These are phyloP conservation scores for Inosperma sp. DNA, from an alignment of 768 basidiomycete genomes.

Conservation along the genomic window DNA sequence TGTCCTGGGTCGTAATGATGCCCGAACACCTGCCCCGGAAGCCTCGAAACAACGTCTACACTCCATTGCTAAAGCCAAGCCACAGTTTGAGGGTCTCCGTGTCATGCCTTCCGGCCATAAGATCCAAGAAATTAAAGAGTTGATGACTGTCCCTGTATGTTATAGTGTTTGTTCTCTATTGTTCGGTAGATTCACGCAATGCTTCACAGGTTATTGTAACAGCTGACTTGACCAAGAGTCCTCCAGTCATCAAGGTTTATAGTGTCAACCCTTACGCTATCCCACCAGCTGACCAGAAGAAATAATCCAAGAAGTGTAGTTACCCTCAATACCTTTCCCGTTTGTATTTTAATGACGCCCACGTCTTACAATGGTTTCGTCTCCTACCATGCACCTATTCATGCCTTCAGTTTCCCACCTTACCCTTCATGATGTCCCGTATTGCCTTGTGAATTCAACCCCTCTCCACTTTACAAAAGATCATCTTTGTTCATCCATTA, in stretches of 20 bases:
- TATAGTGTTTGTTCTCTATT: background rate
- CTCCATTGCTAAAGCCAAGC: conserved; percentile 71
- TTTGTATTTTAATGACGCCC: background rate
- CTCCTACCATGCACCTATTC: background rate
- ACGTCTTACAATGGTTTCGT: background rate
- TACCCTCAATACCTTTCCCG: background rate
- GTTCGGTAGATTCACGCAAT: conserved; percentile 8
- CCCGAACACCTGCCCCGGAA: conserved; percentile 32
- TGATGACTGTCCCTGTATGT: conserved; percentile 90
- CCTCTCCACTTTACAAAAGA: conserved; percentile 13
- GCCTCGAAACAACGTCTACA: conserved; percentile 73
- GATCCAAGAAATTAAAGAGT: conserved; percentile 91
- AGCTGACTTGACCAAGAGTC: conserved; percentile 91
- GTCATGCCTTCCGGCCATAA: conserved; percentile 74
- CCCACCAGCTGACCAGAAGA: conserved; percentile 32
- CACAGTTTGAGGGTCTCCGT: conserved; percentile 81
- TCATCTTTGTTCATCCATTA: background rate
- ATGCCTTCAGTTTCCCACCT: too few species aligned
- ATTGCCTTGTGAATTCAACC: conserved; percentile 13
- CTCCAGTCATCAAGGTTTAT: conserved; percentile 96
- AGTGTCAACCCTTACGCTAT: conserved; percentile 89
- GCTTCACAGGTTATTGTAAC: conserved; percentile 79
- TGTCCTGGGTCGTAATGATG: conserved; percentile 59
- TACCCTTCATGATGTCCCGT: conserved; percentile 5
- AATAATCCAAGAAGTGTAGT: background rate